Percentiles rank a stretch among this genome's conserved stretches.
These are phyloP conservation scores for Atractiella rhizophila DNA, from an alignment of 768 basidiomycete genomes.

Conservation along the genomic window DNA sequence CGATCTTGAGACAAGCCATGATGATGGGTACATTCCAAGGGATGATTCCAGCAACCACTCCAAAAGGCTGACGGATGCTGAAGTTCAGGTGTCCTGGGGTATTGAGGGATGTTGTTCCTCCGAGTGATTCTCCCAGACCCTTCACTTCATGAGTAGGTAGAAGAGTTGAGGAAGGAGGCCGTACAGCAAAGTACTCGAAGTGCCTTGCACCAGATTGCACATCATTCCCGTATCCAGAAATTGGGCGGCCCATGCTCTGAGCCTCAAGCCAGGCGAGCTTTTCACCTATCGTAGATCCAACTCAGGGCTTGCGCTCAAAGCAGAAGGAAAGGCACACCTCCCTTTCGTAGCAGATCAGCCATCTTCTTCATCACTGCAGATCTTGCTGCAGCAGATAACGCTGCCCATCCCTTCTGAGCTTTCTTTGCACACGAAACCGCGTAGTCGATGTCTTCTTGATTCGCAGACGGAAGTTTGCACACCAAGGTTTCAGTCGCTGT, in stretches of 20 bases:
- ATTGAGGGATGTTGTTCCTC: constrained; percentile 1
- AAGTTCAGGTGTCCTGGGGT: constrained; percentile 3
- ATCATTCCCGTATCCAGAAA: not conserved
- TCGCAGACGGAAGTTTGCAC: too few species aligned
- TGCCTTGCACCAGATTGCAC: not conserved
- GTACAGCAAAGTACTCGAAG: constrained; percentile 5
- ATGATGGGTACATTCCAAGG: constrained; percentile 13
- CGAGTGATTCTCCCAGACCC: too few species aligned
- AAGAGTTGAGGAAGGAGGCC: too few species aligned
- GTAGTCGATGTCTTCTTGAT: too few species aligned
- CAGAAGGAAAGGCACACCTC: too few species aligned
- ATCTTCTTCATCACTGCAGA: too few species aligned
- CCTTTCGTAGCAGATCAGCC: too few species aligned
- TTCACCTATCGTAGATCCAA: too few species aligned
- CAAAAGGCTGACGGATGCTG: constrained; percentile 10
- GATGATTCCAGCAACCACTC: constrained; percentile 5
- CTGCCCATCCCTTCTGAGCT: constrained; percentile 6
- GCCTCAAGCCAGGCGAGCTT: constrained; percentile 2
- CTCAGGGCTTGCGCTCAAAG: too few species aligned
- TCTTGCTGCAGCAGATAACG: not conserved
- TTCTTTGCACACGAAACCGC: too few species aligned
- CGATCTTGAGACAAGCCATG: constrained; percentile 13
- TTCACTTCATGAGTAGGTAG: too few species aligned
- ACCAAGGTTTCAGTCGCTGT: too few species aligned
- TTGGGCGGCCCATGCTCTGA: constrained; percentile 2